These are phyloP conservation scores for Globisporangium nagaii DNA, from an alignment of 352 stramenopile genomes.

Conservation along the genomic window DNA sequence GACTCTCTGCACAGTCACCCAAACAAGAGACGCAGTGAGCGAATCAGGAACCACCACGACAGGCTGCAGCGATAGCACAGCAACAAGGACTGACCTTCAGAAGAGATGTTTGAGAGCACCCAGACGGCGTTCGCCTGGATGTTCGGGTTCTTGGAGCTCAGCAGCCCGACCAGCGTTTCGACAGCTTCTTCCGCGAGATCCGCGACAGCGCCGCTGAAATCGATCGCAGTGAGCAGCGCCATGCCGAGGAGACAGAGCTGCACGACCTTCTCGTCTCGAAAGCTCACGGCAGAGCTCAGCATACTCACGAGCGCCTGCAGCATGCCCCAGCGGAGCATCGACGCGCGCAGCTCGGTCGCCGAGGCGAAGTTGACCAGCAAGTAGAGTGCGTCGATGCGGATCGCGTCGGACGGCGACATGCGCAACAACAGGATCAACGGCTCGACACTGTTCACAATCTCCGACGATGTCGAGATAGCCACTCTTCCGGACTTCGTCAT, in stretches of 20 bases:
- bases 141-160: slow-evolving; percentile 43
- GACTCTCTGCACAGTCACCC: slow-evolving; percentile 20
- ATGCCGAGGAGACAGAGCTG: slow-evolving; percentile 63
- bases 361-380: slow-evolving; percentile 70
- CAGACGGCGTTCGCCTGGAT: slow-evolving; percentile 72
- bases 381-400: slow-evolving; percentile 54
- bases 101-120: slow-evolving; percentile 72
- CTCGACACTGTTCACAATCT: slow-evolving; percentile 34
- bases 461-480: slow-evolving; percentile 22
- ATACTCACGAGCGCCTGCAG: slow-evolving; percentile 31
- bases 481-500: slow-evolving; percentile 38
- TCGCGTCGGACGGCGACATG: slow-evolving; percentile 14
- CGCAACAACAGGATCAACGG: slow-evolving; percentile 42
- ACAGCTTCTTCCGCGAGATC: slow-evolving; percentile 28
- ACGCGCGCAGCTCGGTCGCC: slow-evolving; percentile 24
- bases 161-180: slow-evolving; percentile 32
- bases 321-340: slow-evolving; percentile 38
- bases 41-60: neutral
- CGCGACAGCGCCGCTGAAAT: slow-evolving; percentile 23
- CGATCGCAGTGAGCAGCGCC: slow-evolving; percentile 44
- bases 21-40: neutral
- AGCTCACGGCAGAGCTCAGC: slow-evolving; percentile 10
- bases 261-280: slow-evolving; percentile 43
- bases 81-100: slow-evolving; percentile 30
- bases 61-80: neutral